Evolutionary conservation across 129 eudicot species (phyloP), one percentile per base, ranked within the genome.

Genomic region (Glebionis coronaria): DNA sequence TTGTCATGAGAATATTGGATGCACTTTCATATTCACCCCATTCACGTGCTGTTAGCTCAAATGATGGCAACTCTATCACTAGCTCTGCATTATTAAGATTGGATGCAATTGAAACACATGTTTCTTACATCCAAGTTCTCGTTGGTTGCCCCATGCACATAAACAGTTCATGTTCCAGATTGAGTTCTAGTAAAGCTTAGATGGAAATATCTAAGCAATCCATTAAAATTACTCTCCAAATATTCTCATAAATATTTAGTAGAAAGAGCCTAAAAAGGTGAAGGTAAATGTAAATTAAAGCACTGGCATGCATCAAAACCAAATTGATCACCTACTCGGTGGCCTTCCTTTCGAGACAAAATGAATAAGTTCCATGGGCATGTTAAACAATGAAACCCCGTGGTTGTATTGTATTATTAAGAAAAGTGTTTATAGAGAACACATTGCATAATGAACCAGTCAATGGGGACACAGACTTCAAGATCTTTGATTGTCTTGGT

Each of bases 341-440:
- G 45, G 95, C 97, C 82, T 90, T 90, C 58, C 73, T 81, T 60
- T 95, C 91, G 28, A 90, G 97, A 87, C 89, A 90, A 84, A 90
- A 90, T 60, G 97, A 85, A 49, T 84, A 84, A 49, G 91, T 82
- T 54, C 95, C 97, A 74, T 82, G 87, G 35, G 35, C 35, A 28
- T 28, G 35, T n/a, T n/a, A n/a, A n/a, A n/a, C n/a, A 28, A 28
- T 28, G 5, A 28, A 28, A 28, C 35, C 35, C 35, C 35, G 35
- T 28, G 35, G 35, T 28, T 28, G 4, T 28, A 28, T 28, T 28
- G 35, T 28, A 28, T 28, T 28, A 3, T 28, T 28, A 28, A 5
- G 35, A 28, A 28, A 28, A 28, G 5, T 28, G 4, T 28, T 28
- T 28, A 28, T 28, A 28, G 35, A 28, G 5, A 28, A 28, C 35